phyloP scores from a whole-genome alignment of 176 grass and related monocot genomes.

The Zoysia pacifica region DNA sequence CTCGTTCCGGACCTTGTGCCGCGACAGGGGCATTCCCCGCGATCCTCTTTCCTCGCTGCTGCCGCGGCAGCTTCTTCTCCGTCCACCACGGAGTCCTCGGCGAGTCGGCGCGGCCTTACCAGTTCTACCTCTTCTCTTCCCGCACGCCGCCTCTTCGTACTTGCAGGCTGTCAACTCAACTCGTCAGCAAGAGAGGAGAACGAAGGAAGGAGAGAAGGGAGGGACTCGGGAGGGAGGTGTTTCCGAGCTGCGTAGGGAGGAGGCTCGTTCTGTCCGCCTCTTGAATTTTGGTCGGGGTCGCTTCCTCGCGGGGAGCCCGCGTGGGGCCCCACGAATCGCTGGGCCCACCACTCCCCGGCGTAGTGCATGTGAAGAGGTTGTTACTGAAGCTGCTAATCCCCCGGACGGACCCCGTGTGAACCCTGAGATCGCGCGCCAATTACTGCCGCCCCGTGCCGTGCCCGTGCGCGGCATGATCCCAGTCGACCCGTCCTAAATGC shows the following conservation, averaged over 20 bases:
- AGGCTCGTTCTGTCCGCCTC: too few species aligned
- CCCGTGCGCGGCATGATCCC: neutral
- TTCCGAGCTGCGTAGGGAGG: neutral
- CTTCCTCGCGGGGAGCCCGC: neutral
- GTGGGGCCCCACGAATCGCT: neutral
- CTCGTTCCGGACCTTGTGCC: conserved; percentile 73
- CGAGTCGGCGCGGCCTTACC: conserved; percentile 24
- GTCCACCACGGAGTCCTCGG: conserved; percentile 14
- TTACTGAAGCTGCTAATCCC: neutral
- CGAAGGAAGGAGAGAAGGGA: neutral
- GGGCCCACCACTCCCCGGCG: neutral
- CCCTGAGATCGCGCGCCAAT: conserved; percentile 14
- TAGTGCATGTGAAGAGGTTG: conserved; percentile 41
- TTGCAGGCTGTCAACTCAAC: conserved; percentile 6
- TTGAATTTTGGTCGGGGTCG: neutral
- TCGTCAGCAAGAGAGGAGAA: neutral
- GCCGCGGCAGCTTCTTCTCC: conserved; percentile 4
- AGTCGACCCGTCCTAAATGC: neutral
- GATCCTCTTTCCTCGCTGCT: neutral
- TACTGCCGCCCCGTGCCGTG: conserved; percentile 3
- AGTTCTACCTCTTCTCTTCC: conserved; percentile 12
- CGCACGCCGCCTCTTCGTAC: conserved; percentile 32
- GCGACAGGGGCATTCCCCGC: conserved; percentile 66
- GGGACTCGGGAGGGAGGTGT: neutral
- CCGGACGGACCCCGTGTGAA: neutral